Evolutionary conservation across 768 basidiomycete genomes (phyloP).

Genomic region (Porphyrellus cyaneotinctus): DNA sequence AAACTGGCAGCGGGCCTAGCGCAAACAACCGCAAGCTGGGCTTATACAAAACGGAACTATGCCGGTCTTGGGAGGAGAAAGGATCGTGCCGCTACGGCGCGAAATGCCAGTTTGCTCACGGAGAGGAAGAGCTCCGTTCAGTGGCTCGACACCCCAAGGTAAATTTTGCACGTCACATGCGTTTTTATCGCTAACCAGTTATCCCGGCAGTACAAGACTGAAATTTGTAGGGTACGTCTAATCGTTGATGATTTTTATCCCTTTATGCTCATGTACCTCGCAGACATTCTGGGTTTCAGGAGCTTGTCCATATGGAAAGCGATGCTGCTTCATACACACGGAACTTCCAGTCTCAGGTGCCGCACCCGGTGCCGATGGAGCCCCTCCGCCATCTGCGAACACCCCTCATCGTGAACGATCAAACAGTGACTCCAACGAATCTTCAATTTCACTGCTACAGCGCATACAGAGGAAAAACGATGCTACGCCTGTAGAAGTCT

Average conservation of each 20-base stretch:
- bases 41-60: conserved; percentile 87
- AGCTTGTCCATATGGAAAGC: conserved; percentile 87
- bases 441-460: conserved; percentile 66
- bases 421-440: conserved; percentile 78
- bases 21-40: conserved; percentile 90
- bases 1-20: conserved; percentile 62
- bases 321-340: conserved; percentile 93
- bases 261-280: conserved; percentile 8
- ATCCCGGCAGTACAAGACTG: conserved; percentile 75
- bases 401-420: conserved; percentile 64
- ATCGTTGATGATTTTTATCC: background rate
- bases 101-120: conserved; percentile 93
- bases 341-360: conserved; percentile 67
- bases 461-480: conserved; percentile 70
- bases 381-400: conserved; percentile 47
- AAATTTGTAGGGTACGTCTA: conserved; percentile 77
- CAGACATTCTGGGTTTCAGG: conserved; percentile 94
- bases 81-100: conserved; percentile 79
- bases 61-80: conserved; percentile 92
- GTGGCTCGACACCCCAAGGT: conserved; percentile 91
- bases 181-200: conserved; percentile 15
- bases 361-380: conserved; percentile 49
- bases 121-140: conserved; percentile 80
- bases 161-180: conserved; percentile 14
- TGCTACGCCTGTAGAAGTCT: conserved; percentile 55